Evolutionary conservation across 495 filamentous ascomycete species (phyloP), one percentile per base, ranked within the genome.

Genomic region (Rostrohypoxylon terebratum): DNA sequence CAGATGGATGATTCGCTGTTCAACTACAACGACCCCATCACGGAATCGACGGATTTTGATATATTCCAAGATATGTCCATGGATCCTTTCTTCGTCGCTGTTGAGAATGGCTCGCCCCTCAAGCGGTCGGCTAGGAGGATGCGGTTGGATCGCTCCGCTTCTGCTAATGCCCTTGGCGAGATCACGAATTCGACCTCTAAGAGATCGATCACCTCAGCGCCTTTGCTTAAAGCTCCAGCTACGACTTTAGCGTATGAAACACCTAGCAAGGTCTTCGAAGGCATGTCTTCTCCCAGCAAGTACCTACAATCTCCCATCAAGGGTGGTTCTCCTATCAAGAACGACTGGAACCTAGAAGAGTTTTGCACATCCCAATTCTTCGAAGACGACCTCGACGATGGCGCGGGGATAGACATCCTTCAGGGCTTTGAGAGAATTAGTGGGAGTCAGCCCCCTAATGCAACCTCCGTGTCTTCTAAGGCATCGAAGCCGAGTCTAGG

Each of bases 341-440:
- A 74, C 4, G 78, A 77, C 13, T 88, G 69, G 78, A 81, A 72
- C n/a, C 67, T 83, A 21, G 87, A 90, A 31, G 88, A 86, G 33
- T 84, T 87, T 48, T 87, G 85, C 71, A 80, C 82, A 7, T 70
- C 83, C 0, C 88, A 87, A 6, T 83, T 86, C 67, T 79, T 88
- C 23, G 81, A 83, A 5, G 85, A 93, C 45, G 88, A 89, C 55
- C 76, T 84, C 3, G 83, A 83, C 34, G 91, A 92, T 58, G 86
- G 89, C 20, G 84, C 88, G 34, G 92, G 90, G 1, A 85, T 96
- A 50, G 94, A 97, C 79, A 90, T 98, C 62, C 85, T 94, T 59
- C 91, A 94, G 77, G 94, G 93, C 6, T 97, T 97, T 74, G 90
- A 93, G 78, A 94, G 93, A 79, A 97, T 97, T 79, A 93, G 93